A percentile compares a stretch with the other conserved stretches of the same genome.
Conservation (phyloP, 352 stramenopile genomes). For the Blastocystis hominis region DNA sequence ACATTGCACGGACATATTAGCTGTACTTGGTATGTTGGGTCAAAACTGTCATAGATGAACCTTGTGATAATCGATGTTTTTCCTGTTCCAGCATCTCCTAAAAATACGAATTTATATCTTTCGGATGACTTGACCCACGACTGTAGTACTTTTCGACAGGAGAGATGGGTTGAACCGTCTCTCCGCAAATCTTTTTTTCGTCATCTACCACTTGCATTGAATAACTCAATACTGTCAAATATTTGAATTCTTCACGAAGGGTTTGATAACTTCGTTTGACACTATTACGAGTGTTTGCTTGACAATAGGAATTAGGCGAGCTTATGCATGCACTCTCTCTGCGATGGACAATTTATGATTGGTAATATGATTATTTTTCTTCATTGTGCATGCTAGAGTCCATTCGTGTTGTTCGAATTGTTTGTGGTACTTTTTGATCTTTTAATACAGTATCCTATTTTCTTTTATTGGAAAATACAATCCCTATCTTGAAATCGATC, state of each 20-base stretch:
- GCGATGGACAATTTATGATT: no score
- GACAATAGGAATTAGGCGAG: no score
- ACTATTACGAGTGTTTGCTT: no score
- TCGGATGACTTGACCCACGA: background rate
- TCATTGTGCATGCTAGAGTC: no score
- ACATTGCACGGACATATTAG: background rate
- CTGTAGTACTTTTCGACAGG: conserved; percentile 4
- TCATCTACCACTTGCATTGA: background rate
- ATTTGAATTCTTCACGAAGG: background rate
- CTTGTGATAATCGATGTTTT: conserved; percentile 99
- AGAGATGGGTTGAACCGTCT: background rate
- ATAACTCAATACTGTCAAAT: background rate
- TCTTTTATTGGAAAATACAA: no score
- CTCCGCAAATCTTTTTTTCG: background rate
- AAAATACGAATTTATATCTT: conserved; percentile 70
- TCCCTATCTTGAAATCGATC: no score
- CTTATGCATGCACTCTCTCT: no score
- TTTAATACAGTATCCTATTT: no score
- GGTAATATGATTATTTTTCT: no score
- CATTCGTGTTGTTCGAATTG: no score
- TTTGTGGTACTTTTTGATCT: no score
- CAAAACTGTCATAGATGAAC: conserved; percentile 96
- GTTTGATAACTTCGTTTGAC: no score
- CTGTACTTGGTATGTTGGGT: conserved; percentile 82
- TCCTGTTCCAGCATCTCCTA: conserved; percentile 89